Conservation (phyloP, 1,139 yeast genomes). For the Protomyces arabidopsidicola region DNA sequence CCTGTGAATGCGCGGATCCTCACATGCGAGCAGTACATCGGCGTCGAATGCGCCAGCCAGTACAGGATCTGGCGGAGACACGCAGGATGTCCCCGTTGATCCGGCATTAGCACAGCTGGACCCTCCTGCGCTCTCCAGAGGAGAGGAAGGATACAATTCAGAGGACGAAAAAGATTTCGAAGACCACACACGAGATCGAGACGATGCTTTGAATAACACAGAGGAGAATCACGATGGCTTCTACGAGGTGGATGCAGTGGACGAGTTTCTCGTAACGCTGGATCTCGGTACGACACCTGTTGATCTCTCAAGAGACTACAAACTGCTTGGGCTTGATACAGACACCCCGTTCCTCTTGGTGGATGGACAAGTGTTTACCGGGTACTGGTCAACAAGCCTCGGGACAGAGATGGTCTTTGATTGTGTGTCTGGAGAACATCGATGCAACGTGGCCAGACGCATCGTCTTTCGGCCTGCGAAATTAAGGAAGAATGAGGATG, state of each 20-base stretch:
- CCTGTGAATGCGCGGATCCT: too few relatives aligned
- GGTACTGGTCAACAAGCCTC: slow-evolving; percentile 10
- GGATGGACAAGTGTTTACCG: slow-evolving; percentile 3
- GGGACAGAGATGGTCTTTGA: slow-evolving; percentile 24
- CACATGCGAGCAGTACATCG: too few relatives aligned
- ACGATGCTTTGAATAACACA: neutral
- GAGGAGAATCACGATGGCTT: neutral
- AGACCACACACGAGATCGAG: neutral
- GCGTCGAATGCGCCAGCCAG: too few relatives aligned
- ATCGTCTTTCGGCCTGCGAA: neutral
- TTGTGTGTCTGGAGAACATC: neutral
- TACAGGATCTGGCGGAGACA: too few relatives aligned
- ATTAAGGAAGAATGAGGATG: neutral
- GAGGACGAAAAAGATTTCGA: neutral
- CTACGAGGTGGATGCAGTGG: neutral
- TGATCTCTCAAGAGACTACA: slow-evolving; percentile 6
- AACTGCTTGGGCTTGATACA: slow-evolving; percentile 14
- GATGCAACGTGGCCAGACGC: neutral
- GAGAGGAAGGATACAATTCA: neutral
- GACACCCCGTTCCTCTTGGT: slow-evolving; percentile 6
- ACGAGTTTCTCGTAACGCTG: slow-evolving; percentile 12
- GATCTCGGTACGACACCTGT: slow-evolving; percentile 13
- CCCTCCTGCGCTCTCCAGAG: too few relatives aligned
- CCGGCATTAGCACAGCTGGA: too few relatives aligned
- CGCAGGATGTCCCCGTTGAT: too few relatives aligned